Percentiles rank a stretch among this genome's conserved stretches.
phyloP scores from a whole-genome alignment of 75 land plant genomes.

The Sequoiadendron giganteum region DNA sequence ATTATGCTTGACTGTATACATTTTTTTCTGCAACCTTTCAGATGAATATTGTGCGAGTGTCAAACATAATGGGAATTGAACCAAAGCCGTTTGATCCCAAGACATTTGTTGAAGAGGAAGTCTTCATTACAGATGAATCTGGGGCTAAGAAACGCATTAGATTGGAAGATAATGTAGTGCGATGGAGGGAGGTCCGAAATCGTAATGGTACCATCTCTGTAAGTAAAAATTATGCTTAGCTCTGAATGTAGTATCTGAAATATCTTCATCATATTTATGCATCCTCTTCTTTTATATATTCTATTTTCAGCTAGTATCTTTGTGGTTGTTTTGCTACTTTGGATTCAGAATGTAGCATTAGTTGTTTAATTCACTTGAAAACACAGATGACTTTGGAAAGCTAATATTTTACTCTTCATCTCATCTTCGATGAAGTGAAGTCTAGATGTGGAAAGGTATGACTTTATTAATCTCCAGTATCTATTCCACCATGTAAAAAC shows the following conservation, averaged over 20 bases:
- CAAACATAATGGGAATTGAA: constrained; percentile 97
- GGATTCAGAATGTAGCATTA: background rate
- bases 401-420: background rate
- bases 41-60: constrained; percentile 93
- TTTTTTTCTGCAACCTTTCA: constrained; percentile 22
- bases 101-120: constrained; percentile 88
- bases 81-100: constrained; percentile 95
- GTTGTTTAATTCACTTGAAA: background rate
- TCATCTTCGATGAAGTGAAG: background rate
- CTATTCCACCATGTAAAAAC: too few relatives aligned
- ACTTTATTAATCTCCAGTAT: too few relatives aligned
- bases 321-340: background rate
- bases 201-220: constrained; percentile 72
- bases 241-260: background rate
- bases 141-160: constrained; percentile 85
- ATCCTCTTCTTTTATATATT: background rate
- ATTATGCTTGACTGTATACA: background rate
- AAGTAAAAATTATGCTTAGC: constrained; percentile 27
- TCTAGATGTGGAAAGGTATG: background rate
- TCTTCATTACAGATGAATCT: constrained; percentile 88
- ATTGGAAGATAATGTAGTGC: constrained; percentile 89
- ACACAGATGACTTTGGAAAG: background rate
- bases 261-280: background rate
- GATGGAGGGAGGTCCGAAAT: constrained; percentile 83
- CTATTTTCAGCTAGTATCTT: background rate